Evolutionary conservation across 768 basidiomycete genomes (phyloP), one percentile per base, ranked within the genome.

Genomic region (Gyrodon lividus): DNA sequence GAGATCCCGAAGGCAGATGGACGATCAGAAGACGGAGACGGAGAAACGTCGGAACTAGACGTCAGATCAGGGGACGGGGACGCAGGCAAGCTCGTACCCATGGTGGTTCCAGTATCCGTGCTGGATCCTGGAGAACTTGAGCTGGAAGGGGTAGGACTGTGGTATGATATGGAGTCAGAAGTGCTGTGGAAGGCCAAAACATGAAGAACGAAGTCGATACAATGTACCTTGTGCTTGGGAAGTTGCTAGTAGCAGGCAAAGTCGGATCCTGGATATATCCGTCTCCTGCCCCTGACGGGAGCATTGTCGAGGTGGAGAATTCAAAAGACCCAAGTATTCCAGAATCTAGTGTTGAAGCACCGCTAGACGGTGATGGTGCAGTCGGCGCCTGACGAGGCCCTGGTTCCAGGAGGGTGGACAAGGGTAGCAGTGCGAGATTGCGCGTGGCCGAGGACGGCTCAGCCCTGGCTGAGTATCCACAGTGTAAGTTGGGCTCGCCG

Each of bases 1-100:
- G 44, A 33, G 24, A 26, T 31, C 8, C 34, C 24, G 33, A 47
- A 51, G n/a, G 38, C 33, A 53, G 51, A 31, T 6, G 22, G 38
- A 14, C 17, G 3, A 37, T 1, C 3, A 43, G 28, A 43, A 3
- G 50, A 38, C 17, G 22, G 28, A 5, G 50, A 40, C 34, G 42
- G 9, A 44, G 56, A 51, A 54, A 58, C 24, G 46, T 46, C 23
- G 40, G 56, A 42, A 66, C 63, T 45, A 58, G 63, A 56, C 52
- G 49, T 42, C 38, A 44, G 47, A 50, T 39, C 1, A 20, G 43
- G 47, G 28, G 49, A 26, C 4, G 14, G 5, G 6, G 16, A 58
- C 14, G 41, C 39, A 23, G 46, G 47, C 35, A 45, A 28, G 59
- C 52, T 51, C 64, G 44, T 59, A 66, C 64, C 57, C 57, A 37